Base-by-base conservation (phyloP, 257 asterid species). In the Knoxia roxburghii region DNA sequence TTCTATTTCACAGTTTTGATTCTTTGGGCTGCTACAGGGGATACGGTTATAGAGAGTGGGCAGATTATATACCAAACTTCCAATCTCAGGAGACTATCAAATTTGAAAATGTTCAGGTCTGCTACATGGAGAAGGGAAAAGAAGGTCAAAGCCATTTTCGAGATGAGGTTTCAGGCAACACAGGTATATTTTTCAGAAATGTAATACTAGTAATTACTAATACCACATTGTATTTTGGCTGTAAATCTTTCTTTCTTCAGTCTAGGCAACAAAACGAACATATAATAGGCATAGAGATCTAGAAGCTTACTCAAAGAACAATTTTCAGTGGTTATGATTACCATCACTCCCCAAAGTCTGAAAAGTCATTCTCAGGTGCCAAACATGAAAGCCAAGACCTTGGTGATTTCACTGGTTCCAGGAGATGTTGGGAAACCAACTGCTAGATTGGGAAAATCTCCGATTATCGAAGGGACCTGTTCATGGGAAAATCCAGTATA, bases 401-500 rank as follows among this genome's bases (percentile, higher is more conserved):
- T 92, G 64, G 83, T 81, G 87, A 79, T 92, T 60, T 87, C 98
- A 58, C 76, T 92, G 78, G 90, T 84, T 75, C 98, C 98, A 5
- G 97, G 88, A 15, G 98, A 83, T 41, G 87, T 79, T n/a, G 98
- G 97, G 67, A 92, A 85, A 85, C 88, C 97, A 29, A 84, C 98
- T 0, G 89, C 82, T 41, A 83, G 88, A 75, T 78, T 92, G 68
- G 73, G 93, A 39, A 92, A 89, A 82, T 72, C 86, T 61, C 78
- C 88, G 18, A 87, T 92, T 68, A 14, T 76, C 0, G 95, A 92
- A 68, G 98, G 98, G 61, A 73, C 73, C 83, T 92, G 98, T 81
- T 79, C 72, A 69, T 92, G 98, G 98, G 96, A 83, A 61, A 82
- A 70, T 73, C 93, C 97, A n/a, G 78, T 92, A 0, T 87, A 72